A percentile compares a stretch with the other conserved stretches of the same genome.
phyloP scores from a whole-genome alignment of 2,329 filamentous ascomycete species.

The Tolypocladium sp. region DNA sequence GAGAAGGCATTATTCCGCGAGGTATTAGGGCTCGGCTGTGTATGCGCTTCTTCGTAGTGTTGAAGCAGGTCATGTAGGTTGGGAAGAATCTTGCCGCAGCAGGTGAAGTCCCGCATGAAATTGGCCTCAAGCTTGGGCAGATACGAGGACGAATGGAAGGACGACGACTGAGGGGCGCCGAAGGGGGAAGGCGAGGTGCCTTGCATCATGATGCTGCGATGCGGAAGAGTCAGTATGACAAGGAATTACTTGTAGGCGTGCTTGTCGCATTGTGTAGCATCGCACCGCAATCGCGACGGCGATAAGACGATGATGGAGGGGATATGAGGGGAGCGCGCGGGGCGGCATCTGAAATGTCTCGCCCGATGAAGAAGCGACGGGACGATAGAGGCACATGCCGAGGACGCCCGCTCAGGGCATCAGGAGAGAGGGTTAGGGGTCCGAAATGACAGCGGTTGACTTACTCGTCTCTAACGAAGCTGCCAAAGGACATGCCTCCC shows the following conservation, averaged over 20 bases:
- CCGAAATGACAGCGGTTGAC: slow-evolving; percentile 25
- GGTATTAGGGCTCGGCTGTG: slow-evolving; percentile 48
- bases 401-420: background rate
- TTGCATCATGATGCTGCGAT: slow-evolving; percentile 77
- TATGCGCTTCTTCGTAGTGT: slow-evolving; percentile 94
- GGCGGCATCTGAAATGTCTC: slow-evolving; percentile 1
- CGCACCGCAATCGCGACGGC: background rate
- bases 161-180: slow-evolving; percentile 72
- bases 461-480: slow-evolving; percentile 97
- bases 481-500: slow-evolving; percentile 92
- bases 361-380: background rate
- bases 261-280: background rate
- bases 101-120: slow-evolving; percentile 96
- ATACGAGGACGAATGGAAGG: slow-evolving; percentile 93
- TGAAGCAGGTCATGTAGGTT: slow-evolving; percentile 91
- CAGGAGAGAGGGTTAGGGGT: slow-evolving; percentile 6
- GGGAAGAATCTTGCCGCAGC: slow-evolving; percentile 81
- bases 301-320: background rate
- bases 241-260: background rate
- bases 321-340: background rate
- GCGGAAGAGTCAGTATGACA: background rate
- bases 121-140: slow-evolving; percentile 92
- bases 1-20: slow-evolving; percentile 30
- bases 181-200: slow-evolving; percentile 78
- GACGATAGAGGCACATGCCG: background rate